Evolutionary conservation across 1,284 basidiomycete species (phyloP).

Genomic region (Boletus albobrunnescens): DNA sequence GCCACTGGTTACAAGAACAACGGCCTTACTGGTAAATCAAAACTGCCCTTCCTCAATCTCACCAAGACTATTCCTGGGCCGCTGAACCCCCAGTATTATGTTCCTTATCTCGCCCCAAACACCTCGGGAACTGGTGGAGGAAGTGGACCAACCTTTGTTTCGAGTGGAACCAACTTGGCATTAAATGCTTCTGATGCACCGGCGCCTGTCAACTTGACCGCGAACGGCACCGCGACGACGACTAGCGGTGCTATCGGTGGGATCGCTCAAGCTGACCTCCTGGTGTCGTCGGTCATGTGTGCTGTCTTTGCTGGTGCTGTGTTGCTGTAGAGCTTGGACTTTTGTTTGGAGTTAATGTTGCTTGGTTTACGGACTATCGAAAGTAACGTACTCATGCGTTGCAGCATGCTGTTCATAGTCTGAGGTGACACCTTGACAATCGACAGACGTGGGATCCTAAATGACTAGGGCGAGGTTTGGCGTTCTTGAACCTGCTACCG

Average conservation of each 20-base stretch:
- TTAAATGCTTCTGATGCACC: conserved; percentile 34
- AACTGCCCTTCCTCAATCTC: conserved; percentile 33
- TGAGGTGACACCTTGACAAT: too few relatives aligned
- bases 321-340: conserved; percentile 12
- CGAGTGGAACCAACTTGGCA: conserved; percentile 31
- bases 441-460: too few relatives aligned
- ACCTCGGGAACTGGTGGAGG: conserved; percentile 37
- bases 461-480: too few relatives aligned
- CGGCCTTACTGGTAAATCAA: conserved; percentile 17
- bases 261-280: not conserved
- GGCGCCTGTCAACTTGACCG: conserved; percentile 41
- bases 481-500: too few relatives aligned
- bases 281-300: conserved; percentile 8
- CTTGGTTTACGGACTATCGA: conserved; percentile 1
- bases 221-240: not conserved
- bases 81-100: conserved; percentile 35
- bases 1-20: conserved; percentile 36
- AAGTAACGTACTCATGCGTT: conserved; percentile 9
- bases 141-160: conserved; percentile 38
- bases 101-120: conserved; percentile 44
- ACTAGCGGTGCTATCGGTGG: not conserved
- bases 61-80: conserved; percentile 30
- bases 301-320: conserved; percentile 14
- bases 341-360: not conserved
- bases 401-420: not conserved